These are phyloP conservation scores for Zygoascus sp. DNA, from an alignment of 1,139 yeast species.

Conservation along the genomic window DNA sequence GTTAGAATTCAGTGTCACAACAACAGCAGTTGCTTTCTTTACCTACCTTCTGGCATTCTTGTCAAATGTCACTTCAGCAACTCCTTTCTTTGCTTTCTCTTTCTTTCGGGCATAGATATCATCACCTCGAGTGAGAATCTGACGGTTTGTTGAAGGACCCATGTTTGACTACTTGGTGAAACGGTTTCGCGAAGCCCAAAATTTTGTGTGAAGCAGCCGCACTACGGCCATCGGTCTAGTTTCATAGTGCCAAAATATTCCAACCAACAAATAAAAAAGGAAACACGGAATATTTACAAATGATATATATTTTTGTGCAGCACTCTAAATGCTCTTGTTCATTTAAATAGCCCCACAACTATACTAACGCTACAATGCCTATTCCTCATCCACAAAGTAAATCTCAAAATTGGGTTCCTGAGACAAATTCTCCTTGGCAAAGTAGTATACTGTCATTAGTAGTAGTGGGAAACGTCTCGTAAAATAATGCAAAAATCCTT, in stretches of 20 bases:
- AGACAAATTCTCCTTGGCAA: slow-evolving; percentile 53
- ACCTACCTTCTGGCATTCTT: slow-evolving; percentile 54
- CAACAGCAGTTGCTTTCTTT: not conserved
- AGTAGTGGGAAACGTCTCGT: slow-evolving; percentile 69
- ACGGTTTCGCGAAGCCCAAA: not conserved
- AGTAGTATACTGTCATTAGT: slow-evolving; percentile 67
- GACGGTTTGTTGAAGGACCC: slow-evolving; percentile 50
- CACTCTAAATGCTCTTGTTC: not conserved
- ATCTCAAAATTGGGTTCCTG: slow-evolving; percentile 59
- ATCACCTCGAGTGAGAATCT: slow-evolving; percentile 77
- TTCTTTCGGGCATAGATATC: slow-evolving; percentile 68
- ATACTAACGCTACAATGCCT: no score
- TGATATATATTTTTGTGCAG: not conserved
- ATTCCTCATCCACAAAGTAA: slow-evolving; percentile 39
- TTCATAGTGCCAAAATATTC: not conserved
- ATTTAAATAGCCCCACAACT: no score
- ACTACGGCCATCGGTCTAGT: no score
- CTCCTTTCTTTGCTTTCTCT: slow-evolving; percentile 55
- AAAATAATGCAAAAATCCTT: slow-evolving; percentile 77
- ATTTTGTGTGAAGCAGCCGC: not conserved
- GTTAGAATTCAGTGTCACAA: not conserved
- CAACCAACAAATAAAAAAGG: not conserved
- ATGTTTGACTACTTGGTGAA: slow-evolving; percentile 4
- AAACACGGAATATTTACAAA: not conserved
- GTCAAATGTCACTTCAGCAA: slow-evolving; percentile 79